Evolutionary conservation across 2,329 filamentous ascomycete species (phyloP).

Genomic region (Macroventuria anomochaeta): DNA sequence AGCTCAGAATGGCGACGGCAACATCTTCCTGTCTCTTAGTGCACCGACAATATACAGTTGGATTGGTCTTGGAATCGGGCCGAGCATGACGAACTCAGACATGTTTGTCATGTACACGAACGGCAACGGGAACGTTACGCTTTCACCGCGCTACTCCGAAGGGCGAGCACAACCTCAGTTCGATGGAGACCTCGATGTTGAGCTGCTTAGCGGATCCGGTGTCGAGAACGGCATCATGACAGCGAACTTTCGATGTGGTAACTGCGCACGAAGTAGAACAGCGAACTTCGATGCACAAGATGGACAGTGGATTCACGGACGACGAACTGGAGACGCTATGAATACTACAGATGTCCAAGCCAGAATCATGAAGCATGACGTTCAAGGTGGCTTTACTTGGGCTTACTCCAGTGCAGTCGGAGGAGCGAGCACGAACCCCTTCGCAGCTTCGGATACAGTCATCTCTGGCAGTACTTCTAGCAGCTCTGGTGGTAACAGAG

Average conservation of each 20-base stretch:
- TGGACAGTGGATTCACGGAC: constrained; percentile 58
- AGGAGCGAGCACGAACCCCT: constrained; percentile 18
- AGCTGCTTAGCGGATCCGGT: constrained; percentile 66
- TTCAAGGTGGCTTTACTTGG: constrained; percentile 13
- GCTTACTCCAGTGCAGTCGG: constrained; percentile 15
- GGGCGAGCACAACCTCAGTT: constrained; percentile 60
- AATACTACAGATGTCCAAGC: constrained; percentile 47
- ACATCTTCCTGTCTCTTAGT: constrained; percentile 66
- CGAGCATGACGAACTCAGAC: constrained; percentile 62
- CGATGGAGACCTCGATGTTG: constrained; percentile 52
- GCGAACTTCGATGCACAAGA: constrained; percentile 52
- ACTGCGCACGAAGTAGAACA: constrained; percentile 54
- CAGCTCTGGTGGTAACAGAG: neutral
- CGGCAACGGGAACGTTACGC: constrained; percentile 62
- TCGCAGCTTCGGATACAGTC: constrained; percentile 5
- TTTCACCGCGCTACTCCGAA: constrained; percentile 62
- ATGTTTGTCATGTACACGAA: constrained; percentile 68
- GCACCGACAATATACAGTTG: constrained; percentile 62
- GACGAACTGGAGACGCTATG: constrained; percentile 51
- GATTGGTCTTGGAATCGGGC: constrained; percentile 66
- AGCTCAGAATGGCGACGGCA: constrained; percentile 55
- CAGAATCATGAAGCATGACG: constrained; percentile 4
- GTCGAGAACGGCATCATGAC: constrained; percentile 61
- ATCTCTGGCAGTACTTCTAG: constrained; percentile 32
- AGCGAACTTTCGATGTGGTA: constrained; percentile 62